Evolutionary conservation across 805 yeast species (phyloP).

Genomic region (Yamadazyma philogaea): DNA sequence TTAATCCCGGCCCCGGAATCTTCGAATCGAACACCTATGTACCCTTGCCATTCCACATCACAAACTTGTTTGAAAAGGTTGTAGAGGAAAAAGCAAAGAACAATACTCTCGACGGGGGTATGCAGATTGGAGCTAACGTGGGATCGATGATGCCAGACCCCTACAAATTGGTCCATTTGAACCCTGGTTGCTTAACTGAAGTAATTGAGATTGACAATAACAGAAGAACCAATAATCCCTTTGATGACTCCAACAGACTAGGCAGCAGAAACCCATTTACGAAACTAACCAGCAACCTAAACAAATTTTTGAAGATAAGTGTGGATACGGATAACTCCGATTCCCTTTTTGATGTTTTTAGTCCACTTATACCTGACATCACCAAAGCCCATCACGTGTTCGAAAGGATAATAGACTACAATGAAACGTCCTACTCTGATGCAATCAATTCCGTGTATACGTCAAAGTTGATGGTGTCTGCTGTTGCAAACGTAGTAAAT

Average conservation of each 20-base stretch:
- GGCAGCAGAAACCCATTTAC: slow-evolving; percentile 26
- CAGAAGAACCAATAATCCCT: slow-evolving; percentile 9
- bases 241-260: slow-evolving; percentile 7
- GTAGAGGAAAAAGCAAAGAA: slow-evolving; percentile 30
- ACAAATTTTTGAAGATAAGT: slow-evolving; percentile 20
- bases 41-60: slow-evolving; percentile 49
- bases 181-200: slow-evolving; percentile 49
- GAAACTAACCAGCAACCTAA: slow-evolving; percentile 33
- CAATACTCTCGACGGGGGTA: slow-evolving; percentile 39
- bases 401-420: slow-evolving; percentile 10
- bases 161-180: slow-evolving; percentile 48
- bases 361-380: slow-evolving; percentile 8
- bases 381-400: slow-evolving; percentile 7
- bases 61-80: slow-evolving; percentile 37
- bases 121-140: slow-evolving; percentile 51
- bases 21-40: slow-evolving; percentile 51
- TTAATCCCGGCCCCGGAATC: slow-evolving; percentile 22
- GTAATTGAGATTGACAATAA: slow-evolving; percentile 16
- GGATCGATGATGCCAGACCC: slow-evolving; percentile 54
- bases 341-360: slow-evolving; percentile 6
- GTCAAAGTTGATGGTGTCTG: slow-evolving; percentile 37
- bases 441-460: slow-evolving; percentile 9
- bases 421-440: slow-evolving; percentile 8
- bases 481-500: slow-evolving; percentile 52
- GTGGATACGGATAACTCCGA: not conserved